Evolutionary conservation across 192 early-diverging fungal genomes (phyloP).

Genomic region (Funneliformis geosporum): DNA sequence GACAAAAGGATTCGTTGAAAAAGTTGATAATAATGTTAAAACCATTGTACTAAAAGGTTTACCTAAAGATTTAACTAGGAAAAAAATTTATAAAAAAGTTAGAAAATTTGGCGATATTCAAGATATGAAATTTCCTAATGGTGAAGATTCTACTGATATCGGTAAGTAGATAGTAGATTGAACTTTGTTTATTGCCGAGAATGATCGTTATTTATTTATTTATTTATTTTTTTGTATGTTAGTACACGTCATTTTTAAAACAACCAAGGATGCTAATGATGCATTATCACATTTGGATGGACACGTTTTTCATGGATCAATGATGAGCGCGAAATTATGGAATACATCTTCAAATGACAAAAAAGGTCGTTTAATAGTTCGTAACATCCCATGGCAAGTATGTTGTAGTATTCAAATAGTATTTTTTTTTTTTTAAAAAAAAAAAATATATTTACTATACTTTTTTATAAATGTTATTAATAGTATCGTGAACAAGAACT

Average conservation of each 20-base stretch:
- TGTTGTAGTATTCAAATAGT: constrained; percentile 4
- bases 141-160: neutral
- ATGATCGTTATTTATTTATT: neutral
- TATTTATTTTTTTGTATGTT: neutral
- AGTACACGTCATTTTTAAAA: constrained; percentile 55
- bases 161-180: neutral
- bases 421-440: too few species aligned
- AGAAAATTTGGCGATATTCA: constrained; percentile 60
- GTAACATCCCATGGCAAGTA: constrained; percentile 80
- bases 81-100: constrained; percentile 76
- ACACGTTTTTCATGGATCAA: constrained; percentile 77
- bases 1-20: neutral
- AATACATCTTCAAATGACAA: constrained; percentile 50
- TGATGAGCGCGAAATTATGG: constrained; percentile 46
- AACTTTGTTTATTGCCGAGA: too few species aligned
- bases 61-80: constrained; percentile 62
- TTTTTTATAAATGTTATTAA: neutral
- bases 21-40: neutral
- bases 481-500: constrained; percentile 66
- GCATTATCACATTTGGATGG: constrained; percentile 67
- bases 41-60: constrained; percentile 60
- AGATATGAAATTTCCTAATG: constrained; percentile 64
- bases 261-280: constrained; percentile 46
- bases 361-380: constrained; percentile 79
- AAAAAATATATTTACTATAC: neutral